Evolutionary conservation across 108 stramenopile species (phyloP).

Genomic region (Schizochytrium sp.): DNA sequence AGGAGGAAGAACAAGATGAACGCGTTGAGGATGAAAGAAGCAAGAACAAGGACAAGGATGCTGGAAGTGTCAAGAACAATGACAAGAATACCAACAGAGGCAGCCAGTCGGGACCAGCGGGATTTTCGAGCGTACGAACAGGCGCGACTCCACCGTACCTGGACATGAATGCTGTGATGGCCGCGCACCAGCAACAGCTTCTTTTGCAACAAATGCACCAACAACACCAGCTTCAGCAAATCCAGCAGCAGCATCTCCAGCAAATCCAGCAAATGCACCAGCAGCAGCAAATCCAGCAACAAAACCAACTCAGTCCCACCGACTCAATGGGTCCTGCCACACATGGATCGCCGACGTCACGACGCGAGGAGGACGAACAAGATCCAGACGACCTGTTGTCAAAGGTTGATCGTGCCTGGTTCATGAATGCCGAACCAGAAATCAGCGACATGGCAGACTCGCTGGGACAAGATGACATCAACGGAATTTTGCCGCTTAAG

Average conservation of each 20-base stretch:
- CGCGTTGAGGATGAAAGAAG: no score
- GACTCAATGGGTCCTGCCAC: no score
- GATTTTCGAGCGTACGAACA: no score
- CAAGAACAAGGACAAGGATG: no score
- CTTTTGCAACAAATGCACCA: background rate
- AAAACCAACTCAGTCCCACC: background rate
- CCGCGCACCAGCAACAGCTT: no score
- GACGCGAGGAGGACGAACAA: background rate
- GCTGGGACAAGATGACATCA: constrained; percentile 1
- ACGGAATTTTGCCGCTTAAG: constrained; percentile 23
- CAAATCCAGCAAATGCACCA: background rate
- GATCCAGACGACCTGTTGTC: background rate
- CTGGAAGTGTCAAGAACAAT: no score
- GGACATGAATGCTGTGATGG: no score
- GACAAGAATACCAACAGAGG: no score
- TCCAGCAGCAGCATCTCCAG: background rate
- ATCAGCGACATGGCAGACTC: constrained; percentile 27
- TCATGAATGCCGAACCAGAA: constrained; percentile 28
- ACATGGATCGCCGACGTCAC: background rate
- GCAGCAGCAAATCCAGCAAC: background rate
- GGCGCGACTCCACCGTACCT: no score
- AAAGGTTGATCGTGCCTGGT: background rate
- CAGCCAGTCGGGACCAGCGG: no score
- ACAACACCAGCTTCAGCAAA: background rate
- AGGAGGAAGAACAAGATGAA: no score